These are phyloP conservation scores for Nigrograna mackinnonii DNA, from an alignment of 2,329 filamentous ascomycete genomes.

Conservation along the genomic window DNA sequence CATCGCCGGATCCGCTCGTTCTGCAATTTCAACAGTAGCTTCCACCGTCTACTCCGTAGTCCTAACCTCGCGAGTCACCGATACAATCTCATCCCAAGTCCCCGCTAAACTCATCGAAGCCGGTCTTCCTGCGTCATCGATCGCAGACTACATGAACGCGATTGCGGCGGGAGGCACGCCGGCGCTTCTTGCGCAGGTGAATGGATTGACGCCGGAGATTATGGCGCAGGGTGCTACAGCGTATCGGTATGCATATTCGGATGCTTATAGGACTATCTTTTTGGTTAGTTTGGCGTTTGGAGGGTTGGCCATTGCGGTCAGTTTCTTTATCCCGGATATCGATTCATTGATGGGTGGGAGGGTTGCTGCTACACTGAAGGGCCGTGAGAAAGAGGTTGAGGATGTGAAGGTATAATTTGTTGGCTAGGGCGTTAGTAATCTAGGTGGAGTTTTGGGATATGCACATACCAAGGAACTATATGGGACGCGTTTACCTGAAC, in stretches of 20 bases:
- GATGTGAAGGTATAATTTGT: background rate
- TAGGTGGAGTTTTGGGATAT: background rate
- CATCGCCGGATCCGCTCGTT: conserved; percentile 14
- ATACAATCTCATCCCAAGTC: conserved; percentile 41
- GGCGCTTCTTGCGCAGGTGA: conserved; percentile 23
- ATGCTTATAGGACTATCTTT: conserved; percentile 48
- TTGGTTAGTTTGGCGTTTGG: conserved; percentile 44
- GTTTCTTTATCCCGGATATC: conserved; percentile 12
- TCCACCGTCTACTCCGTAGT: conserved; percentile 44
- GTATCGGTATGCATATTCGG: conserved; percentile 40
- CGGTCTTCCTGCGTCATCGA: conserved; percentile 36
- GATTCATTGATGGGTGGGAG: conserved; percentile 12
- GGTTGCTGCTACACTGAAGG: conserved; percentile 12
- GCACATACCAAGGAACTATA: background rate
- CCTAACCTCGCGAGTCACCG: conserved; percentile 41
- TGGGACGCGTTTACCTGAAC: no score
- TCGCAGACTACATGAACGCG: conserved; percentile 38
- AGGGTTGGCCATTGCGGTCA: conserved; percentile 38
- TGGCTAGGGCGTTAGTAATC: no score
- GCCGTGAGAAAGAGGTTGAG: conserved; percentile 8
- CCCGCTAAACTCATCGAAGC: conserved; percentile 40
- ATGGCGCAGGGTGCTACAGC: conserved; percentile 33
- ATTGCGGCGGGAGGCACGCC: conserved; percentile 21
- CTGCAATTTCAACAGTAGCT: conserved; percentile 17
- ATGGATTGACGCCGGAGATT: conserved; percentile 35